Evolutionary conservation across 2,329 filamentous ascomycete species (phyloP).

Genomic region (Verticillium nonalfalfae): DNA sequence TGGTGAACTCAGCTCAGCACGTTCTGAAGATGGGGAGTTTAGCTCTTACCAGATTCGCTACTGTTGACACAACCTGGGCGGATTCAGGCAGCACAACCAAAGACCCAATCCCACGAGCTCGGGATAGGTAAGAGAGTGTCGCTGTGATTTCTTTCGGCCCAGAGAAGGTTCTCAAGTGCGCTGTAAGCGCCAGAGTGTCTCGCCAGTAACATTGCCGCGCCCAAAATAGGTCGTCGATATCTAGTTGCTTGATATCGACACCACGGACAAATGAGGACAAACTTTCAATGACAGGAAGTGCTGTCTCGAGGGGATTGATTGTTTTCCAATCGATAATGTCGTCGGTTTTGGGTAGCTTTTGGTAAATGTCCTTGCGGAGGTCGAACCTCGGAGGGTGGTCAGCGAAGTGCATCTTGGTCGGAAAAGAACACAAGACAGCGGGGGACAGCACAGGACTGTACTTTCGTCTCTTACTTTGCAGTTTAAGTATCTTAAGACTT

Average conservation of each 20-base stretch:
- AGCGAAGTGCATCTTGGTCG: constrained; percentile 1
- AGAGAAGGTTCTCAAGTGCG: constrained; percentile 8
- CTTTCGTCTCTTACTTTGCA: too few relatives aligned
- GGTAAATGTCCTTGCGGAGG: constrained; percentile 7
- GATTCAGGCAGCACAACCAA: background rate
- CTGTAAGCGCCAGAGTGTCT: constrained; percentile 9
- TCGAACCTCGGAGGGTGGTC: constrained; percentile 7
- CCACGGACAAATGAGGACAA: background rate
- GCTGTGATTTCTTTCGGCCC: background rate
- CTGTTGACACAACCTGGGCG: constrained; percentile 3
- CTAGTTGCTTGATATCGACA: background rate
- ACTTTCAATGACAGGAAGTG: background rate
- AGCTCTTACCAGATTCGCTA: constrained; percentile 4
- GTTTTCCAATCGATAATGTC: constrained; percentile 1
- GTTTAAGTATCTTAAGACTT: too few relatives aligned
- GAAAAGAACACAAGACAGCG: too few relatives aligned
- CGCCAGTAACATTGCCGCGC: constrained; percentile 2
- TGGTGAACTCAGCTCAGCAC: background rate
- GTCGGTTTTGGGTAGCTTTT: background rate
- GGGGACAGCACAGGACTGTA: too few relatives aligned
- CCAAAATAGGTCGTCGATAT: background rate
- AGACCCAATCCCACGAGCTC: background rate
- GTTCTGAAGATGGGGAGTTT: background rate
- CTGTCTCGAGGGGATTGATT: background rate
- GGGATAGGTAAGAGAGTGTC: background rate